Evolutionary conservation across 148 eudicot genomes (phyloP).

Genomic region (Vaccinium vitisidaea): DNA sequence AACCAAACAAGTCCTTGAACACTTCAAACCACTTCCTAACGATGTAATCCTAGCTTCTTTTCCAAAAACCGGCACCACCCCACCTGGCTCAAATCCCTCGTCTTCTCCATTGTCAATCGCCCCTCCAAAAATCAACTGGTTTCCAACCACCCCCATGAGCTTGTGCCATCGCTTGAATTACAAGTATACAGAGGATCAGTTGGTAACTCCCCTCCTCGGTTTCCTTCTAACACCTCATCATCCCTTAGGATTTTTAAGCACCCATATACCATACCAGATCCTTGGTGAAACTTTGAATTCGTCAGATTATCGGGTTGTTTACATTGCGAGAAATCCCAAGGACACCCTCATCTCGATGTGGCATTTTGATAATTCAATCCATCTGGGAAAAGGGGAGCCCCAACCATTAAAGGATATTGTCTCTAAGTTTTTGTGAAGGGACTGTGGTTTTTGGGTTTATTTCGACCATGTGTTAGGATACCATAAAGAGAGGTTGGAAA

Average conservation of each 20-base stretch:
- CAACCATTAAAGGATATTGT: conserved; percentile 21
- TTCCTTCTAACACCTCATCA: conserved; percentile 6
- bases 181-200: neutral
- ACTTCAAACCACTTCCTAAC: neutral
- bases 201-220: neutral
- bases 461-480: conserved; percentile 32
- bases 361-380: conserved; percentile 23
- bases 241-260: conserved; percentile 17
- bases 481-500: conserved; percentile 22
- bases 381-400: neutral
- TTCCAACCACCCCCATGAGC: neutral
- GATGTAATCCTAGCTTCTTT: neutral
- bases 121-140: neutral
- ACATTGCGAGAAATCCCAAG: conserved; percentile 32
- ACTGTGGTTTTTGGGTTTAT: conserved; percentile 18
- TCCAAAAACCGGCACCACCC: neutral
- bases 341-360: conserved; percentile 28
- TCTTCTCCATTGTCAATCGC: neutral
- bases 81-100: neutral
- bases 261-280: conserved; percentile 30
- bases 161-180: neutral
- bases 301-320: conserved; percentile 23
- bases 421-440: conserved; percentile 27
- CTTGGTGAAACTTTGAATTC: conserved; percentile 13
- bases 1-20: neutral